A percentile compares a stretch with the other conserved stretches of the same genome.
Evolutionary conservation across 768 basidiomycete genomes (phyloP).

Genomic region (Russula compacta): DNA sequence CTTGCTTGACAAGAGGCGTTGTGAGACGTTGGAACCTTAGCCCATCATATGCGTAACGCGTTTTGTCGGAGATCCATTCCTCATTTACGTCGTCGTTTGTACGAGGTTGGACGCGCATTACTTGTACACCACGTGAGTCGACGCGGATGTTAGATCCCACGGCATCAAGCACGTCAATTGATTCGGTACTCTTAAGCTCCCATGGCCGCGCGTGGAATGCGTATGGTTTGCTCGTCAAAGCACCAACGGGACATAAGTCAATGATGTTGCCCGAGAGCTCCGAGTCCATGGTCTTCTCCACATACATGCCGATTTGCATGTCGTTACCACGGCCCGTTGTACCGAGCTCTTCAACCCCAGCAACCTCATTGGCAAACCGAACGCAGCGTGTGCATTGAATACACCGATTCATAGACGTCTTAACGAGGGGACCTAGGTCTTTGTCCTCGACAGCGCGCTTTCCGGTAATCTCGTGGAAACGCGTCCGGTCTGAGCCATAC

Average conservation of each 20-base stretch:
- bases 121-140: conserved; percentile 89
- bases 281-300: conserved; percentile 95
- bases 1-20: conserved; percentile 79
- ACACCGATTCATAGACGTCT: conserved; percentile 98
- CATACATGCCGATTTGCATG: conserved; percentile 97
- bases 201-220: conserved; percentile 96
- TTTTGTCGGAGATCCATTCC: conserved; percentile 99
- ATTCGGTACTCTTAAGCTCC: conserved; percentile 98
- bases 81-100: conserved; percentile 98
- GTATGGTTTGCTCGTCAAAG: conserved; percentile 96
- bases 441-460: conserved; percentile 99
- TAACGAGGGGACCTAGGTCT: conserved; percentile 94
- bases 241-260: conserved; percentile 97
- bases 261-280: conserved; percentile 96
- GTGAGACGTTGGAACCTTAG: conserved; percentile 93
- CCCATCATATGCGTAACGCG: conserved; percentile 93
- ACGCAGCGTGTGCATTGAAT: conserved; percentile 99
- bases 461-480: conserved; percentile 97
- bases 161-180: conserved; percentile 90
- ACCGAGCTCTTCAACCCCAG: conserved; percentile 95
- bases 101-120: conserved; percentile 95
- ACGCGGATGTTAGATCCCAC: conserved; percentile 94
- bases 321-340: conserved; percentile 97
- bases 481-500: conserved; percentile 93
- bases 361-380: conserved; percentile 98